Base-by-base conservation (phyloP, 2,329 filamentous ascomycete genomes). In the Ceratocystiopsis sp. region DNA sequence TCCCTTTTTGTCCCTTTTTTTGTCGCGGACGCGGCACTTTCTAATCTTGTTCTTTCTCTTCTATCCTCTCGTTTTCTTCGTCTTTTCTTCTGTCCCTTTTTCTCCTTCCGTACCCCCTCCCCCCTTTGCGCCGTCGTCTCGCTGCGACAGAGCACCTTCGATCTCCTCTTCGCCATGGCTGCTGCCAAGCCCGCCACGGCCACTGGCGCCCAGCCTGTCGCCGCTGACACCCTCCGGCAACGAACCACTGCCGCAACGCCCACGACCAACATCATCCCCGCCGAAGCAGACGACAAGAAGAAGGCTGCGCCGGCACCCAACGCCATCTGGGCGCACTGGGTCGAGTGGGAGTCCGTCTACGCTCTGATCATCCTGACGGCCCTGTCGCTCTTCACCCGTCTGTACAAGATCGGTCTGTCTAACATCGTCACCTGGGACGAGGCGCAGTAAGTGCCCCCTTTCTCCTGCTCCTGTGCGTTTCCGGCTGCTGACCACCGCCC, bases 331-430 rank as follows among this genome's bases (percentile, higher is more conserved):
- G 59, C 78, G 44, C 66, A 72, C 52, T 69, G 86, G 51, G 66
- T 70, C 53, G 65, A 78, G 61, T 73, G 75, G 71, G 69, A 82
- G 58, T 65, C 69, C 57, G 55, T 78, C 55, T 67, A 77, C 56
- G 69, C 72, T 49, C 71, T 76, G 43, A 56, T 79, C 53, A 55
- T 80, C 56, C 74, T 79, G 61, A 73, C 73, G 46, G 55, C 67
- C 50, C 58, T 78, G 43, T 73, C 78, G 45, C 66, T 79, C 61
- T 77, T 79, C 58, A 82, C 78, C 35, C 68, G 78, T 50, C 58
- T 81, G 49, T 81, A 71, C 62, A 80, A 78, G 64, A 81, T 82
- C 56, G 78, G 78, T 45, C 61, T 79, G 43, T 78, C 74, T 51
- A 62, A 74, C 52, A 77, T 79, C 52, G 75, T 79, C 40, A 79